These are phyloP conservation scores for Arxiozyma slooffiae DNA, from an alignment of 1,139 yeast genomes.

Conservation along the genomic window DNA sequence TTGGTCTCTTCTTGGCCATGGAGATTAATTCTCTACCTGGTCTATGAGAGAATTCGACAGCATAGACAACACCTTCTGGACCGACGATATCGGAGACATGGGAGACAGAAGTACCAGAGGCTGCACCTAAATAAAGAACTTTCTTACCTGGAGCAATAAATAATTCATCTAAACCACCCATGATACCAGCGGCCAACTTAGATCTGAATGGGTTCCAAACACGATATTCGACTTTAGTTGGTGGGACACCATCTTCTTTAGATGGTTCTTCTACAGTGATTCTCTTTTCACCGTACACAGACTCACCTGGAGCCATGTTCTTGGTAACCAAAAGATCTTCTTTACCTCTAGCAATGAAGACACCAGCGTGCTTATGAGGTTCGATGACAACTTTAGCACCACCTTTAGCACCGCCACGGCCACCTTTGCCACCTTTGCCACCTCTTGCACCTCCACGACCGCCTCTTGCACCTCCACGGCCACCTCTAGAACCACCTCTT, in stretches of 20 bases:
- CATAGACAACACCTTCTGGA: conserved; percentile 97
- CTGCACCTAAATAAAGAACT: conserved; percentile 97
- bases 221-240: conserved; percentile 96
- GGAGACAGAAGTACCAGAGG: conserved; percentile 97
- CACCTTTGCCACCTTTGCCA: conserved; percentile 54
- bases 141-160: conserved; percentile 97
- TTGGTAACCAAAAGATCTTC: conserved; percentile 96
- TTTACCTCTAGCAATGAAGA: conserved; percentile 98
- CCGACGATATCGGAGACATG: conserved; percentile 98
- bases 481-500: conserved; percentile 45
- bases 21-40: conserved; percentile 98
- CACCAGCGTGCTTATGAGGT: conserved; percentile 97
- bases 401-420: conserved; percentile 71
- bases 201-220: conserved; percentile 99
- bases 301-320: conserved; percentile 96
- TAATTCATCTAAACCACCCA: conserved; percentile 98
- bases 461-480: conserved; percentile 40
- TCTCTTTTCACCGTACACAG: conserved; percentile 97
- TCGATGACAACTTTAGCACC: conserved; percentile 96
- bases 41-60: conserved; percentile 98
- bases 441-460: conserved; percentile 46
- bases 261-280: conserved; percentile 86
- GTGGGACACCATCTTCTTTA: conserved; percentile 74
- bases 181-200: conserved; percentile 98
- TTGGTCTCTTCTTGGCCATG: conserved; percentile 99